phyloP scores from a whole-genome alignment of 805 yeast genomes.

The Wickerhamomyces kurtzmanii region DNA sequence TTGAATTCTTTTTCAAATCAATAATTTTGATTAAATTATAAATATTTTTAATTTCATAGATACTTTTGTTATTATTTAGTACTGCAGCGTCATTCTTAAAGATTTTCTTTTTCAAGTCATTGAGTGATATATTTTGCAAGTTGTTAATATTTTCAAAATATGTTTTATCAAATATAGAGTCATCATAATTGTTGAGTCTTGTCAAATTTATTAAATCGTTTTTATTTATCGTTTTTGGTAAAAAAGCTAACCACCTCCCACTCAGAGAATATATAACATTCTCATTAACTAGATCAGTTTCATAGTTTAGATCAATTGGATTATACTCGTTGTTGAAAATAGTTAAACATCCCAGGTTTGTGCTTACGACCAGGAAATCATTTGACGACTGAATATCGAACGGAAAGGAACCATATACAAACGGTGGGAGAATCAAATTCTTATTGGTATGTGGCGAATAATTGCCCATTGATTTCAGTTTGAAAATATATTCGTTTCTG shows the following conservation, averaged over 20 bases:
- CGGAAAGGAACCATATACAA: slow-evolving; percentile 14
- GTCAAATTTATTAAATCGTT: too few relatives aligned
- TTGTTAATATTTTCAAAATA: too few relatives aligned
- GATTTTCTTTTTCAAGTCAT: too few relatives aligned
- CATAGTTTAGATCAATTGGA: slow-evolving; percentile 6
- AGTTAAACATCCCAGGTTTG: slow-evolving; percentile 18
- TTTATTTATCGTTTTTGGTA: too few relatives aligned
- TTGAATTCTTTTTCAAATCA: slow-evolving; percentile 32
- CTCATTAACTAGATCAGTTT: slow-evolving; percentile 19
- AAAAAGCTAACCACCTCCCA: slow-evolving; percentile 30
- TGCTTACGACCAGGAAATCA: slow-evolving; percentile 15
- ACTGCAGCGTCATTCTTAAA: too few relatives aligned
- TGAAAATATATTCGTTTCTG: slow-evolving; percentile 4
- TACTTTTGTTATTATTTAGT: too few relatives aligned
- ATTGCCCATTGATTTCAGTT: slow-evolving; percentile 3
- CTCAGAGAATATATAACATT: slow-evolving; percentile 30
- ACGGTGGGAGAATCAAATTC: slow-evolving; percentile 17
- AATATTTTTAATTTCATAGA: too few relatives aligned
- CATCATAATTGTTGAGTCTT: too few relatives aligned
- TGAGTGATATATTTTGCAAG: too few relatives aligned
- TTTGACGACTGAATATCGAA: slow-evolving; percentile 11
- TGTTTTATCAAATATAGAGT: too few relatives aligned
- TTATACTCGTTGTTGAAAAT: slow-evolving; percentile 10
- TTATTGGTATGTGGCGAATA: slow-evolving; percentile 1
- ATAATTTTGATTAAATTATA: too few relatives aligned